A percentile compares a stretch with the other conserved stretches of the same genome.
These are phyloP conservation scores for Diaporthe australafricana DNA, from an alignment of 2,329 filamentous ascomycete species.

Conservation along the genomic window DNA sequence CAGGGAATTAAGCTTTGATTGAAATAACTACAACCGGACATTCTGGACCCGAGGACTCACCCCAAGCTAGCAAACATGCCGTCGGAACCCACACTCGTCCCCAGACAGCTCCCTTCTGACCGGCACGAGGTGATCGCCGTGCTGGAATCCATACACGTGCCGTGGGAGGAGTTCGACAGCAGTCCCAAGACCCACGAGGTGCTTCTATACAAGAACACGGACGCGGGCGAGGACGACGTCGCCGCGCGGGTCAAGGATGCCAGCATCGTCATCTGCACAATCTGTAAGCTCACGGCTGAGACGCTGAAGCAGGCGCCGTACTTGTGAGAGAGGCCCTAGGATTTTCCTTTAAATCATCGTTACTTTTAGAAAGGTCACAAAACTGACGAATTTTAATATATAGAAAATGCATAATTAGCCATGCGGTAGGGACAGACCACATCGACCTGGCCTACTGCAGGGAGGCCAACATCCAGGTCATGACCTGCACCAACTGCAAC, in stretches of 20 bases:
- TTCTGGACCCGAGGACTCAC: neutral
- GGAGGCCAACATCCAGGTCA: constrained; percentile 40
- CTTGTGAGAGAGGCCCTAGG: constrained; percentile 38
- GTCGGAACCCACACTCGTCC: constrained; percentile 20
- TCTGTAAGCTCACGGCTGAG: constrained; percentile 39
- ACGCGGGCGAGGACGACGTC: constrained; percentile 27
- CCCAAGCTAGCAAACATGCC: neutral
- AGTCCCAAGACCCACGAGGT: constrained; percentile 30
- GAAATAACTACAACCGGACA: accelerated
- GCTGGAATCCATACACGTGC: constrained; percentile 35
- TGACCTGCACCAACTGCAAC: constrained; percentile 40
- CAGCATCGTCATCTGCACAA: constrained; percentile 43
- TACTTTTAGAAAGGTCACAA: too few species aligned
- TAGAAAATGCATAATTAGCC: constrained; percentile 42
- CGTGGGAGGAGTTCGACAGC: constrained; percentile 30
- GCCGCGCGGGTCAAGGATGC: constrained; percentile 41
- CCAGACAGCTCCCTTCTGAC: constrained; percentile 27
- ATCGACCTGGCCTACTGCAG: constrained; percentile 41
- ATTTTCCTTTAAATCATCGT: too few species aligned
- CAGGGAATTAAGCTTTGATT: too few species aligned
- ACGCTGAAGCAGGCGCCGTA: constrained; percentile 40
- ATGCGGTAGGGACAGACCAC: constrained; percentile 42
- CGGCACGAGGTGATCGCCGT: constrained; percentile 36
- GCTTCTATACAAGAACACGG: constrained; percentile 33
- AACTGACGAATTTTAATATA: neutral